Percentiles rank a stretch among this genome's conserved stretches.
phyloP scores from a whole-genome alignment of 192 early-diverging fungal genomes.

The Phycomyces blakesleeanus region DNA sequence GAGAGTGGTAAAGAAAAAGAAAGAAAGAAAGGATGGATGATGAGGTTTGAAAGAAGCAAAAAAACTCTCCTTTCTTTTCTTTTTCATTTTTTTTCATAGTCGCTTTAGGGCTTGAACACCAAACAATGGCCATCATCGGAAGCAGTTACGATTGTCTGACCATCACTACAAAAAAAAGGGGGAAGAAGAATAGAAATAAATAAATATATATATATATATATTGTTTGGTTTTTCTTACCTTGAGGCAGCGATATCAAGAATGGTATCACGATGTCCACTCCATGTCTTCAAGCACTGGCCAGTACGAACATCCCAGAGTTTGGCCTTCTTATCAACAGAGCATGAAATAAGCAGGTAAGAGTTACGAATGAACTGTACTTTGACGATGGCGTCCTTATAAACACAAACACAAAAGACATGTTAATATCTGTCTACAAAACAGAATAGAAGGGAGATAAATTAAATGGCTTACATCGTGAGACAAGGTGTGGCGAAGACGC shows the following conservation, averaged over 20 bases:
- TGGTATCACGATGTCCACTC: constrained; percentile 82
- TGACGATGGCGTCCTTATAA: constrained; percentile 73
- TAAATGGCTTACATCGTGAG: constrained; percentile 68
- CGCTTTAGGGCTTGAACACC: constrained; percentile 42
- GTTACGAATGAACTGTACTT: constrained; percentile 66
- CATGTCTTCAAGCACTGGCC: constrained; percentile 71
- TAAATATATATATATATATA: no score
- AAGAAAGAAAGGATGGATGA: no score
- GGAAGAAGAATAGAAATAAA: no score
- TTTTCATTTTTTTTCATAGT: no score
- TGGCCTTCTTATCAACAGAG: constrained; percentile 79
- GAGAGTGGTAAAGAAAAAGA: no score
- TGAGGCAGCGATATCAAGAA: constrained; percentile 79
- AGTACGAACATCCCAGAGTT: constrained; percentile 89
- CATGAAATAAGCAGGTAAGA: constrained; percentile 68
- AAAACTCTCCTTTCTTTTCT: no score
- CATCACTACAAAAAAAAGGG: constrained; percentile 43
- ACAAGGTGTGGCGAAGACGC: constrained; percentile 74
- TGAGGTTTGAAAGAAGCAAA: no score
- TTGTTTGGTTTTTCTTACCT: constrained; percentile 24
- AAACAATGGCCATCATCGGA: constrained; percentile 82
- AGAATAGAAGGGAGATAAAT: neutral
- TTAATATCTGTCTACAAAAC: neutral
- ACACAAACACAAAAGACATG: neutral
- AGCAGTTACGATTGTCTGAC: constrained; percentile 67